These are phyloP conservation scores for Capronia americana DNA, from an alignment of 2,329 filamentous ascomycete species.

Conservation along the genomic window DNA sequence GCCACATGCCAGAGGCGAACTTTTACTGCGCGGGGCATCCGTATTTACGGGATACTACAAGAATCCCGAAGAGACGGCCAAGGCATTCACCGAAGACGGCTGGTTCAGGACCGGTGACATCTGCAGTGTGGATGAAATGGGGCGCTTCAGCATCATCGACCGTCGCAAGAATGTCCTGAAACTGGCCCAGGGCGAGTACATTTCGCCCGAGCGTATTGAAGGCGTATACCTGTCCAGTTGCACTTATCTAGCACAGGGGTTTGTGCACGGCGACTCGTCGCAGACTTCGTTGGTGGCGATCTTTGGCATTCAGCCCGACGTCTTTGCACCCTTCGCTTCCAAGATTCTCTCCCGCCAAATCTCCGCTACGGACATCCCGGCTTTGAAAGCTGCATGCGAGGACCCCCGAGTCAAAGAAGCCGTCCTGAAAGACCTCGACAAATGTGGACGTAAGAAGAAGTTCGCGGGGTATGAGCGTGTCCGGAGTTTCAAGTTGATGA, in stretches of 20 bases:
- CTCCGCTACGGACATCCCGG: slow-evolving; percentile 67
- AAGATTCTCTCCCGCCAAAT: slow-evolving; percentile 75
- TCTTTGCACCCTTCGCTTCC: slow-evolving; percentile 80
- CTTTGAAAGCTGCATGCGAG: slow-evolving; percentile 69
- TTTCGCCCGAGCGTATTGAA: slow-evolving; percentile 95
- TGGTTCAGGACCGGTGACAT: slow-evolving; percentile 99
- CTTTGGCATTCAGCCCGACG: slow-evolving; percentile 84
- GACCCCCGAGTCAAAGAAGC: slow-evolving; percentile 76
- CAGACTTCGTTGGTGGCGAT: slow-evolving; percentile 83
- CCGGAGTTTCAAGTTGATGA: slow-evolving; percentile 71
- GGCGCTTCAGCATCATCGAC: slow-evolving; percentile 91
- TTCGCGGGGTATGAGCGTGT: slow-evolving; percentile 92
- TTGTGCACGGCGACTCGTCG: slow-evolving; percentile 86
- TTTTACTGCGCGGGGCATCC: slow-evolving; percentile 79
- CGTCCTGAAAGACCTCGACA: slow-evolving; percentile 78
- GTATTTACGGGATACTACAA: slow-evolving; percentile 89
- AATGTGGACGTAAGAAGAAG: slow-evolving; percentile 79
- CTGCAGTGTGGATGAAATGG: slow-evolving; percentile 79
- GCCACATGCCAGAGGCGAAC: slow-evolving; percentile 87
- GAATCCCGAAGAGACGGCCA: slow-evolving; percentile 84
- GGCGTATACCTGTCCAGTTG: slow-evolving; percentile 88
- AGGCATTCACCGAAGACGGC: slow-evolving; percentile 81
- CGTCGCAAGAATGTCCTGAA: slow-evolving; percentile 99
- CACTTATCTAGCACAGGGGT: slow-evolving; percentile 77
- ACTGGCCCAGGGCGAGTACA: slow-evolving; percentile 95